Percentiles rank a stretch among this genome's conserved stretches.
These are phyloP conservation scores for Dictyostelium firmibasis DNA, from an alignment of 78 protist species.

Conservation along the genomic window DNA sequence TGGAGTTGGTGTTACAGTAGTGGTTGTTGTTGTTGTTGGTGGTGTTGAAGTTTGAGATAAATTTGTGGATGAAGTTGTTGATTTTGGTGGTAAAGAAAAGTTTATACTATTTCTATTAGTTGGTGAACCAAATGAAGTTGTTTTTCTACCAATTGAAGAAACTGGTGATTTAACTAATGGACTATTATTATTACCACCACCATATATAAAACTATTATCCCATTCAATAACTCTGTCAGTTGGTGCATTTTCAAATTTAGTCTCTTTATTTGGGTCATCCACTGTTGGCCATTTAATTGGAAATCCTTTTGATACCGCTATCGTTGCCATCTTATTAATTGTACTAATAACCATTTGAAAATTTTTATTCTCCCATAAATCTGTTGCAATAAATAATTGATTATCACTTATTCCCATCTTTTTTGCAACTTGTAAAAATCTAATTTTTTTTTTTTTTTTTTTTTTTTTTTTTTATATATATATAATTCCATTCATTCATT, in stretches of 20 bases:
- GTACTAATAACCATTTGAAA: conserved; percentile 62
- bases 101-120: not conserved
- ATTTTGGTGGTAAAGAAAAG: not conserved
- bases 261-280: conserved; percentile 17
- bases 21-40: conserved; percentile 4
- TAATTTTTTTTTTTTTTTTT: not conserved
- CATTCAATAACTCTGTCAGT: conserved; percentile 4
- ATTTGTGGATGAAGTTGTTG: not conserved
- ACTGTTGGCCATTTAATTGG: conserved; percentile 65
- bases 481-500: too few species aligned
- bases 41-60: not conserved
- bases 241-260: not conserved
- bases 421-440: conserved; percentile 55
- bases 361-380: conserved; percentile 66
- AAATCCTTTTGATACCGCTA: conserved; percentile 36
- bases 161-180: not conserved
- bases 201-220: conserved; percentile 48
- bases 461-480: too few species aligned
- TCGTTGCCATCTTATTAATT: conserved; percentile 33
- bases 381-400: conserved; percentile 63
- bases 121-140: conserved; percentile 1
- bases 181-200: not conserved
- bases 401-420: conserved; percentile 59
- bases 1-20: not conserved
- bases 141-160: not conserved